phyloP scores from a whole-genome alignment of 768 basidiomycete species.

The Rhodotorula toruloides region DNA sequence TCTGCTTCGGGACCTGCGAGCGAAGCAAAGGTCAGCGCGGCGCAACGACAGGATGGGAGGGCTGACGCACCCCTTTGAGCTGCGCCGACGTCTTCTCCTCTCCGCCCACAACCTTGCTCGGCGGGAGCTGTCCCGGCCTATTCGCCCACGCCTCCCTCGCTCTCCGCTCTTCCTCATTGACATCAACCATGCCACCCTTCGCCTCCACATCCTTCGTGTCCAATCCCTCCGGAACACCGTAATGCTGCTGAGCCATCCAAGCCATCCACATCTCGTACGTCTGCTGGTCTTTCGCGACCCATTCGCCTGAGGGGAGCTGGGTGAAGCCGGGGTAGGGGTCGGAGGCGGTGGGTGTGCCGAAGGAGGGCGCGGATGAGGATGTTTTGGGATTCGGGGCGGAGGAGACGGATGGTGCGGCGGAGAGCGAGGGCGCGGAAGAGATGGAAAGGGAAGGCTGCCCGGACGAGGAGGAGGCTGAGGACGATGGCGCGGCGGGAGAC shows the following conservation, averaged over 20 bases:
- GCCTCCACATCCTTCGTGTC: slow-evolving; percentile 18
- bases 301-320: slow-evolving; percentile 70
- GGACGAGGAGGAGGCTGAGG: background rate
- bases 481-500: background rate
- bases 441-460: background rate
- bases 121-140: slow-evolving; percentile 12
- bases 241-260: slow-evolving; percentile 8
- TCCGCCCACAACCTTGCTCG: slow-evolving; percentile 3
- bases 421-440: slow-evolving; percentile 6
- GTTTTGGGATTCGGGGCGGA: slow-evolving; percentile 1
- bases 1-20: slow-evolving; percentile 12
- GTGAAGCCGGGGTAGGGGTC: slow-evolving; percentile 86
- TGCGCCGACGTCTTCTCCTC: slow-evolving; percentile 19
- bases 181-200: slow-evolving; percentile 24
- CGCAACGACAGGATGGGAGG: background rate
- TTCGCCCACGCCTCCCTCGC: slow-evolving; percentile 29
- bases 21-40: background rate
- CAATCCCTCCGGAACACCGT: slow-evolving; percentile 20
- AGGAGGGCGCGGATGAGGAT: background rate
- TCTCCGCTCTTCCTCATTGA: slow-evolving; percentile 22
- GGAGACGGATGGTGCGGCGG: slow-evolving; percentile 8
- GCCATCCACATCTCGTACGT: slow-evolving; percentile 34
- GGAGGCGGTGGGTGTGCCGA: slow-evolving; percentile 55
- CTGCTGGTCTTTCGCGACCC: slow-evolving; percentile 65
- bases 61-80: slow-evolving; percentile 24